Evolutionary conservation across 352 stramenopile species (phyloP).

Genomic region (Pythium brassicae): DNA sequence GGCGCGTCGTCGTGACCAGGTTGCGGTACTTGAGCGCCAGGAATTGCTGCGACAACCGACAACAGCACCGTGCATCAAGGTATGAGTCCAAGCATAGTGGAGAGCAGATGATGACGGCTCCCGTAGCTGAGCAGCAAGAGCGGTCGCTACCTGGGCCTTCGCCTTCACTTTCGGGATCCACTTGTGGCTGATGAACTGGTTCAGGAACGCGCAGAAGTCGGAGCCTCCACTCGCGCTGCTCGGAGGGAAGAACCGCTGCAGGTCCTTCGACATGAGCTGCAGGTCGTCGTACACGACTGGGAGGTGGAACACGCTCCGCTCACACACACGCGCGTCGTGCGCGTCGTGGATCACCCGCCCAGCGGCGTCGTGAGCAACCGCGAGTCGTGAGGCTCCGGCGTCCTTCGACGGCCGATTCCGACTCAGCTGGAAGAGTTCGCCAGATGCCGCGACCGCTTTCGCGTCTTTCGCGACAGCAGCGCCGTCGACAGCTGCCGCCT

Average conservation of each 20-base stretch:
- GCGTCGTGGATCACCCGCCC: constrained; percentile 21
- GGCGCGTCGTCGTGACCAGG: constrained; percentile 31
- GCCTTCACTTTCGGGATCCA: constrained; percentile 75
- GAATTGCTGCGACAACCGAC: constrained; percentile 35
- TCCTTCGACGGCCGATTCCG: constrained; percentile 47
- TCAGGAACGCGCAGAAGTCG: constrained; percentile 49
- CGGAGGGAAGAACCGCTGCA: constrained; percentile 42
- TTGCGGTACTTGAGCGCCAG: constrained; percentile 51
- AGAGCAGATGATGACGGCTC: not conserved
- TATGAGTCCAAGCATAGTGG: not conserved
- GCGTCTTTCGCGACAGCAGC: constrained; percentile 18
- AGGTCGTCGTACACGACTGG: constrained; percentile 72
- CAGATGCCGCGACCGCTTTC: constrained; percentile 7
- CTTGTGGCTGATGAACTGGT: constrained; percentile 59
- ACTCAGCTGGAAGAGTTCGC: constrained; percentile 57
- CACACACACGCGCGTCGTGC: constrained; percentile 40
- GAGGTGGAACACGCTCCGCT: constrained; percentile 72
- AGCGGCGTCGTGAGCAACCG: constrained; percentile 18
- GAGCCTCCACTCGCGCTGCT: constrained; percentile 22
- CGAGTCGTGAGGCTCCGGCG: constrained; percentile 14
- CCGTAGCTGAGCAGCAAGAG: too few species aligned
- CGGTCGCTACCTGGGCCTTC: constrained; percentile 37
- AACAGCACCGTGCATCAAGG: too few species aligned
- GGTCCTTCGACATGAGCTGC: constrained; percentile 49
- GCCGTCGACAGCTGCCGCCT: constrained; percentile 19